Percentiles rank a stretch among this genome's conserved stretches.
These are phyloP conservation scores for Anisogramma anomala DNA, from an alignment of 2,329 filamentous ascomycete species.

Conservation along the genomic window DNA sequence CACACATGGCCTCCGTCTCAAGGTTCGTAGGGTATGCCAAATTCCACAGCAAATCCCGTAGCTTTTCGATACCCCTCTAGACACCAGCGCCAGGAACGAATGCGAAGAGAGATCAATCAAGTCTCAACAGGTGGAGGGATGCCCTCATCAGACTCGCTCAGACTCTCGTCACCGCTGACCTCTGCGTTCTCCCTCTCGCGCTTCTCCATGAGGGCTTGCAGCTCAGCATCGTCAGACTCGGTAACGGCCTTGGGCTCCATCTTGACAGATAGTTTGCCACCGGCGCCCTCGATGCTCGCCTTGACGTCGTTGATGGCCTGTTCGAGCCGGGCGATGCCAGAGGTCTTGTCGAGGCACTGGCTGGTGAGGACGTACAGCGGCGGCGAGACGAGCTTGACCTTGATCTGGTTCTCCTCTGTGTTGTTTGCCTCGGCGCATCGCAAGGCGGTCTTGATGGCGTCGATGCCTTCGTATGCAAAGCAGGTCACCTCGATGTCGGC, in stretches of 20 bases:
- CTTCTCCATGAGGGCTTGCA: slow-evolving; percentile 99
- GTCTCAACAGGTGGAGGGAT: slow-evolving; percentile 33
- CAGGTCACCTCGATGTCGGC: slow-evolving; percentile 95
- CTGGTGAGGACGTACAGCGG: slow-evolving; percentile 93
- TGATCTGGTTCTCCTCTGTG: slow-evolving; percentile 86
- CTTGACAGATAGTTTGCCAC: slow-evolving; percentile 77
- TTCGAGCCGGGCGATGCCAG: slow-evolving; percentile 74
- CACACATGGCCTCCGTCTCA: background rate
- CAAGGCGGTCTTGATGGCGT: slow-evolving; percentile 89
- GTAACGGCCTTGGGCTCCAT: slow-evolving; percentile 99
- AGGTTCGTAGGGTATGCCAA: background rate
- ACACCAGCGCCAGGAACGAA: slow-evolving; percentile 10
- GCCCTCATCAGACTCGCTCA: slow-evolving; percentile 90
- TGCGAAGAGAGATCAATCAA: slow-evolving; percentile 6
- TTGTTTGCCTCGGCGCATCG: slow-evolving; percentile 86
- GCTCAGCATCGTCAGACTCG: slow-evolving; percentile 92
- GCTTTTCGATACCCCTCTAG: slow-evolving; percentile 7
- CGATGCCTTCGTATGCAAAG: slow-evolving; percentile 94
- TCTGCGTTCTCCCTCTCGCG: slow-evolving; percentile 94
- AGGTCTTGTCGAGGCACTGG: slow-evolving; percentile 85
- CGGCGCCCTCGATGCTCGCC: slow-evolving; percentile 63
- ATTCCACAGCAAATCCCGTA: background rate
- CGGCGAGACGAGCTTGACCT: slow-evolving; percentile 96
- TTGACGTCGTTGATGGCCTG: slow-evolving; percentile 83
- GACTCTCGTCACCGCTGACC: slow-evolving; percentile 92